phyloP scores from a whole-genome alignment of 768 basidiomycete species.

The Pluteus cervinus region DNA sequence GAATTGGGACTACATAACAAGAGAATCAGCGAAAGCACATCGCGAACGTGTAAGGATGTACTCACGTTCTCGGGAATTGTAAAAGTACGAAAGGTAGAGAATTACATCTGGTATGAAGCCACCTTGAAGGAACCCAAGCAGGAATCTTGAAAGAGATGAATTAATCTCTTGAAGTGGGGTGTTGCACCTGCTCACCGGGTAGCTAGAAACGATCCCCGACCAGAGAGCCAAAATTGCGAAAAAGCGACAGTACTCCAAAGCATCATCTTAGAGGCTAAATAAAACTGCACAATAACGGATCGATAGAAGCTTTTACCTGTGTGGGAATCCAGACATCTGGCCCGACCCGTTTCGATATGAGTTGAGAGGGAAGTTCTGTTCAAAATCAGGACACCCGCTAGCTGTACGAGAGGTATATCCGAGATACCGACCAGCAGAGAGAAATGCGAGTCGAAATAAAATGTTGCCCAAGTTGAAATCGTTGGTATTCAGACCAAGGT shows the following conservation, averaged over 20 bases:
- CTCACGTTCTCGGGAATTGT: constrained; percentile 51
- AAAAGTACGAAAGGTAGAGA: constrained; percentile 61
- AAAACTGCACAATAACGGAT: background rate
- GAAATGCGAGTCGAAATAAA: constrained; percentile 43
- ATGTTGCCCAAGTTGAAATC: constrained; percentile 64
- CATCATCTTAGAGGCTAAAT: constrained; percentile 34
- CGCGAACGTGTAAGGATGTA: constrained; percentile 4
- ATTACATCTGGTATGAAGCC: constrained; percentile 63
- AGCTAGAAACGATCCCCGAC: constrained; percentile 46
- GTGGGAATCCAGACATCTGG: constrained; percentile 63
- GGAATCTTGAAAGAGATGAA: constrained; percentile 24
- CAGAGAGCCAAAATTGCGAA: constrained; percentile 54
- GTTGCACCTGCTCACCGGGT: constrained; percentile 31
- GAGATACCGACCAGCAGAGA: constrained; percentile 28
- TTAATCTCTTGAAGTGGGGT: background rate
- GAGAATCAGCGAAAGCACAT: background rate
- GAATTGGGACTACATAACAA: constrained; percentile 50
- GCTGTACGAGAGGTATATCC: background rate
- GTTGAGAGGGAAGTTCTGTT: constrained; percentile 57
- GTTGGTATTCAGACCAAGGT: constrained; percentile 54
- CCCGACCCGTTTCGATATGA: constrained; percentile 61
- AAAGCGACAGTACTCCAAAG: constrained; percentile 52
- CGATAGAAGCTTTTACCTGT: constrained; percentile 32
- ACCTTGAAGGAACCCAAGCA: constrained; percentile 57
- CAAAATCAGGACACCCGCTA: background rate